Evolutionary conservation across 176 grass and related monocot genomes (phyloP), one percentile per base, ranked within the genome.

Genomic region (Pontederia crassipes): DNA sequence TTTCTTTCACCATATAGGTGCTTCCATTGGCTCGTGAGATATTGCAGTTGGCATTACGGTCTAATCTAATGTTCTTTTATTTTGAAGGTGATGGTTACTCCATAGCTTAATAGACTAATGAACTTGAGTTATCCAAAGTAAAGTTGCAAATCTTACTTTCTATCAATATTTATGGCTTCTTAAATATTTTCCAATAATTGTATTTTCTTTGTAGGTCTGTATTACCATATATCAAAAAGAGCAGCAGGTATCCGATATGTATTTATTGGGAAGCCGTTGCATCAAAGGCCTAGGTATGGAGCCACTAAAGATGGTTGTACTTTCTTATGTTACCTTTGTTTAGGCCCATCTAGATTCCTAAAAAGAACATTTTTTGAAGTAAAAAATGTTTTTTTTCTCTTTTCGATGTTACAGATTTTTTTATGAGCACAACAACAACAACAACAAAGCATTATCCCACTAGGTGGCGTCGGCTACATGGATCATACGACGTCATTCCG

Each of bases 51-150:
- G 76, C 76, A 74, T 70, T 97, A 28, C 87, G 93, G 15, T 81
- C 93, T 72, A 97, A 97, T 65, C 63, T 97, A 62, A 97, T 97
- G 93, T 72, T 91, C 59, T 97, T 97, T 81, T 97, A 97, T 75
- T 97, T 97, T 81, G 93, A 97, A 91, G 93, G 93, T 97, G 75
- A 40, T 40, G 32, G 32, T 40, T 40, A 40, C 32, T 40, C 32
- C 3, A 40, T 40, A 40, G 6, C 3, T 40, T 40, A 40, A 2
- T 40, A 40, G 32, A 40, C 32, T 40, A 7, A 2, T 40, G 6
- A 40, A 40, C 32, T 40, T 40, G 0, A 7, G 2, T 40, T 40
- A 3, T 40, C 32, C 32, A 40, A 40, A 40, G 2, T 40, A 40
- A 4, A 40, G 32, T 3, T 40, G 32, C 32, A 40, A 40, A 40